Percentiles rank a stretch among this genome's conserved stretches.
Conservation (phyloP, 208 protist species). For the Acanthamoeba quina region DNA sequence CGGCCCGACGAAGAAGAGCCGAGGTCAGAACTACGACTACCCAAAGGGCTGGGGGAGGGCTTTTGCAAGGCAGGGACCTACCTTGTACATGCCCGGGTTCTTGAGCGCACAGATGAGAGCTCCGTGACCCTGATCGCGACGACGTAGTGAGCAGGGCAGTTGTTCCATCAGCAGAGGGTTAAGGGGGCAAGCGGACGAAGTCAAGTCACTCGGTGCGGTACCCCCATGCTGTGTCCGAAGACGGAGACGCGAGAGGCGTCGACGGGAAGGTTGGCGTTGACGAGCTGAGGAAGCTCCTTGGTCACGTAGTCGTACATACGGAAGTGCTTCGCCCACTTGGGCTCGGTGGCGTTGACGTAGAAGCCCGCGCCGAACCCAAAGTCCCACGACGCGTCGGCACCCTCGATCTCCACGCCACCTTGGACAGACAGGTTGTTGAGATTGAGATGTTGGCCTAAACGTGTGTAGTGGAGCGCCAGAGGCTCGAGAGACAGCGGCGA, state of each 20-base stretch:
- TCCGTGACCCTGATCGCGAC: conserved; percentile 85
- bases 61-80: neutral
- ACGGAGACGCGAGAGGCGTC: conserved; percentile 77
- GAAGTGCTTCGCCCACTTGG: conserved; percentile 86
- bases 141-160: neutral
- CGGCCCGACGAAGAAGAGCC: neutral
- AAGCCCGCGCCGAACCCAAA: conserved; percentile 89
- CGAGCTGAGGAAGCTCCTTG: conserved; percentile 85
- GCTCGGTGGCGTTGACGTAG: conserved; percentile 89
- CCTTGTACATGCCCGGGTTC: conserved; percentile 83
- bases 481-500: neutral
- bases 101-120: conserved; percentile 85
- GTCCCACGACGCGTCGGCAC: conserved; percentile 85
- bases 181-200: no score
- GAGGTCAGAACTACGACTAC: neutral
- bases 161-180: neutral
- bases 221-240: conserved; percentile 89
- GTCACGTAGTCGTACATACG: conserved; percentile 90
- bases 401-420: conserved; percentile 80
- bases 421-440: no score
- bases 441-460: neutral
- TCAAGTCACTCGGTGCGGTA: neutral
- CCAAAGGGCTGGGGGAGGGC: no score
- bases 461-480: no score
- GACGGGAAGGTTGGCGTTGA: conserved; percentile 77